These are phyloP conservation scores for Mariannaea sp. DNA, from an alignment of 2,329 filamentous ascomycete species.

Conservation along the genomic window DNA sequence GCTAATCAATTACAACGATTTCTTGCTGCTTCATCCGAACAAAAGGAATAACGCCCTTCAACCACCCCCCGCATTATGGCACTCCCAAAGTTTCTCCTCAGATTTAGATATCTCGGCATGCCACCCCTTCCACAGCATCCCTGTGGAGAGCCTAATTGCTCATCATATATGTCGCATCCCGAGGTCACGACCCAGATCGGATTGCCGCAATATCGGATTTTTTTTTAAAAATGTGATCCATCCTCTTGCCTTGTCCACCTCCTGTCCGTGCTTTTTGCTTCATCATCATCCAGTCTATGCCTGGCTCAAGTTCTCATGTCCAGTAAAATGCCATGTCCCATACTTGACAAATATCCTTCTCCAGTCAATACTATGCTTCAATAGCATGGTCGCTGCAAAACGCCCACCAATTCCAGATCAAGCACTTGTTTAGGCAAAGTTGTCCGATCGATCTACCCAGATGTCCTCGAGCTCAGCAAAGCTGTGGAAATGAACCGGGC, in stretches of 20 bases:
- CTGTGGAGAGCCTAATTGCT: slow-evolving; percentile 3
- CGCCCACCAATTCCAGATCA: slow-evolving; percentile 4
- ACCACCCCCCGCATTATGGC: slow-evolving; percentile 19
- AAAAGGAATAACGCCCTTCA: slow-evolving; percentile 34
- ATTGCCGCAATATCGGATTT: slow-evolving; percentile 18
- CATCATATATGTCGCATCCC: slow-evolving; percentile 19
- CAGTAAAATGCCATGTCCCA: slow-evolving; percentile 4
- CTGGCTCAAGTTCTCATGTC: slow-evolving; percentile 17
- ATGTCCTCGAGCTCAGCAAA: slow-evolving; percentile 97
- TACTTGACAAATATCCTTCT: slow-evolving; percentile 3
- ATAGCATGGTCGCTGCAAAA: slow-evolving; percentile 12
- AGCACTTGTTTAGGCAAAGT: slow-evolving; percentile 74
- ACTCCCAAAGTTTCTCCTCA: slow-evolving; percentile 14
- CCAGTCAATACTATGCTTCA: slow-evolving; percentile 9
- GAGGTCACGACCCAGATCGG: slow-evolving; percentile 12
- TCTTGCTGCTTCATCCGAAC: slow-evolving; percentile 11
- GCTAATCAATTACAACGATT: slow-evolving; percentile 30
- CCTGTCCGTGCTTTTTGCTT: slow-evolving; percentile 26
- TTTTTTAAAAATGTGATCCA: slow-evolving; percentile 14
- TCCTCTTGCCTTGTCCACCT: slow-evolving; percentile 12
- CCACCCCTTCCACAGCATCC: slow-evolving; percentile 13
- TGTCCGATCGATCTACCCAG: slow-evolving; percentile 90
- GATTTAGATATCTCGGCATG: slow-evolving; percentile 9
- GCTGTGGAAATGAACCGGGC: slow-evolving; percentile 93
- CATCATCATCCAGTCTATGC: slow-evolving; percentile 19